A percentile compares a stretch with the other conserved stretches of the same genome.
Conservation (phyloP, 192 early-diverging fungal species). For the Coemansia sp. region DNA sequence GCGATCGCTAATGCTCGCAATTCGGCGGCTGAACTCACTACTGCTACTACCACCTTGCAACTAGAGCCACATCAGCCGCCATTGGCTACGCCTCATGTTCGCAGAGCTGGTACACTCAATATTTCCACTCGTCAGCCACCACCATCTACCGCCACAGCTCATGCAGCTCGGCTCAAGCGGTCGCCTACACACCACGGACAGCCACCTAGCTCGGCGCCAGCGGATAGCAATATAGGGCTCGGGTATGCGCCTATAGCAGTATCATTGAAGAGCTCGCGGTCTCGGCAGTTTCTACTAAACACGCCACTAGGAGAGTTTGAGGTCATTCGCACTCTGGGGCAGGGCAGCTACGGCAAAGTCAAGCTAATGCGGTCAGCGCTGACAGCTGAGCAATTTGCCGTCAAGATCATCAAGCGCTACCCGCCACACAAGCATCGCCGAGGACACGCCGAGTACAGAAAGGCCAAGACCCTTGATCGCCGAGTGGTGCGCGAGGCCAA, state of each 20-base stretch:
- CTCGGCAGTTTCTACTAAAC: slow-evolving; percentile 46
- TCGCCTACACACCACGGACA: not conserved
- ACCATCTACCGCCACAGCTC: not conserved
- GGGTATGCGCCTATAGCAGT: slow-evolving; percentile 32
- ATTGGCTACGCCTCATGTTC: not conserved
- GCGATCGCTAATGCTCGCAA: not conserved
- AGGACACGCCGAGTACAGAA: slow-evolving; percentile 36
- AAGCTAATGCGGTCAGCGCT: slow-evolving; percentile 54
- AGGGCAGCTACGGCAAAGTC: slow-evolving; percentile 58
- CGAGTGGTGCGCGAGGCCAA: slow-evolving; percentile 55
- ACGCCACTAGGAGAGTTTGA: slow-evolving; percentile 56
- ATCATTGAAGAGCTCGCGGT: slow-evolving; percentile 41
- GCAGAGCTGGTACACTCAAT: not conserved
- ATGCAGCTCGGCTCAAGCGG: not conserved
- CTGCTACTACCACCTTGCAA: too few relatives aligned
- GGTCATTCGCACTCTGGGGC: slow-evolving; percentile 39
- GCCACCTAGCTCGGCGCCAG: not conserved
- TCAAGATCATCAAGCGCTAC: slow-evolving; percentile 55
- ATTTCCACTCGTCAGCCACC: not conserved
- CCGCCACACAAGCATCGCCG: slow-evolving; percentile 40
- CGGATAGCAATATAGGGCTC: not conserved
- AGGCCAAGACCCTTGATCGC: slow-evolving; percentile 50
- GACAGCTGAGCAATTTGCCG: slow-evolving; percentile 47
- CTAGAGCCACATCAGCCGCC: not conserved
- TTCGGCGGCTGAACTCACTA: not conserved